Conservation (phyloP, 257 asterid genomes). For the Thymus mandschuricus region DNA sequence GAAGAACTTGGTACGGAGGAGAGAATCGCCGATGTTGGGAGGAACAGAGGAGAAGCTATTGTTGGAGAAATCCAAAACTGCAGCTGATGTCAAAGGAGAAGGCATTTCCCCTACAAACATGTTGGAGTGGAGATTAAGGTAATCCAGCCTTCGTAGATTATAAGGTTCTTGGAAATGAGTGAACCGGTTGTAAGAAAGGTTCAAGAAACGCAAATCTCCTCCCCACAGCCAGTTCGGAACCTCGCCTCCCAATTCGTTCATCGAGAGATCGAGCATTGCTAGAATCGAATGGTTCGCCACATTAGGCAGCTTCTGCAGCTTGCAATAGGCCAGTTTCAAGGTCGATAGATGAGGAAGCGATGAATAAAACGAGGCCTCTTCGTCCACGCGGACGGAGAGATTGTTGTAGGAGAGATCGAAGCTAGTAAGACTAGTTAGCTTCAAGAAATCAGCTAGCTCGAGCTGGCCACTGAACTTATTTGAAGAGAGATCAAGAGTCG, state of each 20-base stretch:
- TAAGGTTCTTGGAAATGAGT: constrained; percentile 52
- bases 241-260: constrained; percentile 49
- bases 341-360: constrained; percentile 24
- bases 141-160: constrained; percentile 30
- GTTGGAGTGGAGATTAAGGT: constrained; percentile 56
- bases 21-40: constrained; percentile 27
- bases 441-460: constrained; percentile 39
- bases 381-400: constrained; percentile 28
- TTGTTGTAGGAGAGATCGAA: constrained; percentile 48
- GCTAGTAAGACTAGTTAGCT: constrained; percentile 28
- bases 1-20: constrained; percentile 33
- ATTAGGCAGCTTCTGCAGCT: constrained; percentile 46
- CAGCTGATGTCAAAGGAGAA: constrained; percentile 29
- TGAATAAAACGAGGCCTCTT: constrained; percentile 22
- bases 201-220: constrained; percentile 37
- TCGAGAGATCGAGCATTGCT: constrained; percentile 52
- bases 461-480: constrained; percentile 53
- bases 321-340: constrained; percentile 52
- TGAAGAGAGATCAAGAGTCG: constrained; percentile 34
- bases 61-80: constrained; percentile 51
- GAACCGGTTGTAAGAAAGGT: constrained; percentile 55
- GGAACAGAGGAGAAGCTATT: constrained; percentile 53
- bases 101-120: constrained; percentile 43
- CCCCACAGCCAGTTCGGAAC: constrained; percentile 66
- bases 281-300: constrained; percentile 44